phyloP scores from a whole-genome alignment of 2,329 filamentous ascomycete genomes.

The Chrysosporium queenslandicum region DNA sequence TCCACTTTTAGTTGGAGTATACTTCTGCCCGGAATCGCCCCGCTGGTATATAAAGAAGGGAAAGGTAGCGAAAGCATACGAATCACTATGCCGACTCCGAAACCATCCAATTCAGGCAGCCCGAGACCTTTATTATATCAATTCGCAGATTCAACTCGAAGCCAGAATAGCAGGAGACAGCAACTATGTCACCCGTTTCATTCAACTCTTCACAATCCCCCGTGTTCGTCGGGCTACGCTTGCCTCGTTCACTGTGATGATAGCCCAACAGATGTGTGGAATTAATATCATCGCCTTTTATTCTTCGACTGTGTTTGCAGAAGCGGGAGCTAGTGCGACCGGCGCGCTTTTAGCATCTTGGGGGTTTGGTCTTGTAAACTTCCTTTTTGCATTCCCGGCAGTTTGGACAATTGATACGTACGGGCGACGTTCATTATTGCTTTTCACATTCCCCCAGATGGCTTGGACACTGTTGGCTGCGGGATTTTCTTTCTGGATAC shows the following conservation, averaged over 20 bases:
- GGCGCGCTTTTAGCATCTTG: conserved; percentile 53
- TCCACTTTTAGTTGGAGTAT: conserved; percentile 49
- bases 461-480: conserved; percentile 55
- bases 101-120: conserved; percentile 52
- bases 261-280: conserved; percentile 62
- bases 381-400: conserved; percentile 55
- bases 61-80: conserved; percentile 51
- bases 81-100: conserved; percentile 47
- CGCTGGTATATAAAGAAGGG: conserved; percentile 60
- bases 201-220: conserved; percentile 42
- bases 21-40: conserved; percentile 55
- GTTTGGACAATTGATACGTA: conserved; percentile 59
- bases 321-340: conserved; percentile 48
- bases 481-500: conserved; percentile 50
- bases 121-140: conserved; percentile 53
- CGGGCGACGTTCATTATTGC: conserved; percentile 51
- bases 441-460: conserved; percentile 60
- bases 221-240: conserved; percentile 53
- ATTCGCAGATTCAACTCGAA: conserved; percentile 44
- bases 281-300: conserved; percentile 71
- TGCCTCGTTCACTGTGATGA: conserved; percentile 72
- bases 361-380: conserved; percentile 57
- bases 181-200: conserved; percentile 53
- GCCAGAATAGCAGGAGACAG: conserved; percentile 33
- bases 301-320: conserved; percentile 47